phyloP scores from a whole-genome alignment of 2,329 filamentous ascomycete genomes.

The Akanthomyces dipterigenus region DNA sequence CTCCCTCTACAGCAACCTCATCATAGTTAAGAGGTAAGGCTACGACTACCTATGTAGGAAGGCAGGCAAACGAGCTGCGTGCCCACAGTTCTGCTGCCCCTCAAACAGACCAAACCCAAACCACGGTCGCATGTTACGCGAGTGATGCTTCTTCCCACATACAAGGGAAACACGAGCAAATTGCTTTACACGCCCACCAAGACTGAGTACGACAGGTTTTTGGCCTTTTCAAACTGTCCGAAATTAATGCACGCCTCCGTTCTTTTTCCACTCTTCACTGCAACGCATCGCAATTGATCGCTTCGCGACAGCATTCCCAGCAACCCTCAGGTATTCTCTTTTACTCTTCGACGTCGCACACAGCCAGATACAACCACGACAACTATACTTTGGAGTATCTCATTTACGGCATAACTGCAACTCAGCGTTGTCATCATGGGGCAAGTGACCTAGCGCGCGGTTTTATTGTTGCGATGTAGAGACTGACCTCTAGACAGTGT shows the following conservation, averaged over 20 bases:
- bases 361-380: background rate
- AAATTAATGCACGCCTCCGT: background rate
- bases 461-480: background rate
- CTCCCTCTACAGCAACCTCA: background rate
- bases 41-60: too few species aligned
- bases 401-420: background rate
- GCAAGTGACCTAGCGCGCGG: background rate
- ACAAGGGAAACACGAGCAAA: background rate
- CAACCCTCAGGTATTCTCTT: background rate
- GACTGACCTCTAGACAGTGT: constrained; percentile 37
- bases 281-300: background rate
- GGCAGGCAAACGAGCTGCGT: background rate
- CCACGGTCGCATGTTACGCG: background rate
- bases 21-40: too few species aligned
- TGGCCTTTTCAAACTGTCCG: background rate
- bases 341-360: background rate
- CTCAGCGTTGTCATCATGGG: constrained; percentile 4
- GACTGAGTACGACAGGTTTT: background rate
- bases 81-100: constrained; percentile 6
- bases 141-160: constrained; percentile 1
- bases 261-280: background rate
- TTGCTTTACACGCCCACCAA: background rate
- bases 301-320: background rate
- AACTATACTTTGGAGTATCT: background rate
- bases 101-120: background rate